A percentile compares a stretch with the other conserved stretches of the same genome.
These are phyloP conservation scores for Syzygium syzygioides DNA, from an alignment of 441 rosid genomes.

Conservation along the genomic window DNA sequence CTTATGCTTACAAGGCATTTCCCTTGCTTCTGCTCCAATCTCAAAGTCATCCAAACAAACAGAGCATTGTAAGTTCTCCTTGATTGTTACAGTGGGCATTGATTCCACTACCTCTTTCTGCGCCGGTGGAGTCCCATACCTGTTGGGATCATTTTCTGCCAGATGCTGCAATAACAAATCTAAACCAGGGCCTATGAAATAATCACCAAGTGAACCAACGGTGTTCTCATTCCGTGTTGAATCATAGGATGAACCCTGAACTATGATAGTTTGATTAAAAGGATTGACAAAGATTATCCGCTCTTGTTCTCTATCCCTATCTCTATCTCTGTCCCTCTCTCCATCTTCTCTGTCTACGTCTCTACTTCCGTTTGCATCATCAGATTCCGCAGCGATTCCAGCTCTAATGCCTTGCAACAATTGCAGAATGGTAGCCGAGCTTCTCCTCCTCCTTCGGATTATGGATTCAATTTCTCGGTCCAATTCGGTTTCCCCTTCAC, in stretches of 20 bases:
- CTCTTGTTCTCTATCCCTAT: constrained; percentile 38
- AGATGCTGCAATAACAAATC: constrained; percentile 51
- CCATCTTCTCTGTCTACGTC: constrained; percentile 21
- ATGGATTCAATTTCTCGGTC: constrained; percentile 34
- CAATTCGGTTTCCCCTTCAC: constrained; percentile 16
- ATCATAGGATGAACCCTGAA: constrained; percentile 41
- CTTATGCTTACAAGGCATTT: constrained; percentile 68
- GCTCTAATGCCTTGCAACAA: constrained; percentile 31
- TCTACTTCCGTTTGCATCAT: constrained; percentile 7
- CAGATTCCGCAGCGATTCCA: constrained; percentile 12
- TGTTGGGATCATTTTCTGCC: constrained; percentile 42
- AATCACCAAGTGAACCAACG: constrained; percentile 52
- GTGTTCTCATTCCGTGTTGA: constrained; percentile 30
- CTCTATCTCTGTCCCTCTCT: constrained; percentile 31
- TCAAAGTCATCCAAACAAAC: constrained; percentile 65
- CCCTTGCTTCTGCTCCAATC: constrained; percentile 39
- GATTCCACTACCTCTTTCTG: constrained; percentile 46
- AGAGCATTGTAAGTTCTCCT: constrained; percentile 41
- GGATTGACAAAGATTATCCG: constrained; percentile 65
- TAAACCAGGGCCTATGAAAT: constrained; percentile 58
- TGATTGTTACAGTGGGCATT: constrained; percentile 27
- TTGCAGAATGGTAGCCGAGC: constrained; percentile 21
- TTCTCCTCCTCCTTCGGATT: constrained; percentile 24
- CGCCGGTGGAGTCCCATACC: constrained; percentile 59
- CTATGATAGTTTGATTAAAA: constrained; percentile 50